Evolutionary conservation across 176 grass and related monocot genomes (phyloP), one percentile per base, ranked within the genome.

Genomic region (Rhynchospora pubera): DNA sequence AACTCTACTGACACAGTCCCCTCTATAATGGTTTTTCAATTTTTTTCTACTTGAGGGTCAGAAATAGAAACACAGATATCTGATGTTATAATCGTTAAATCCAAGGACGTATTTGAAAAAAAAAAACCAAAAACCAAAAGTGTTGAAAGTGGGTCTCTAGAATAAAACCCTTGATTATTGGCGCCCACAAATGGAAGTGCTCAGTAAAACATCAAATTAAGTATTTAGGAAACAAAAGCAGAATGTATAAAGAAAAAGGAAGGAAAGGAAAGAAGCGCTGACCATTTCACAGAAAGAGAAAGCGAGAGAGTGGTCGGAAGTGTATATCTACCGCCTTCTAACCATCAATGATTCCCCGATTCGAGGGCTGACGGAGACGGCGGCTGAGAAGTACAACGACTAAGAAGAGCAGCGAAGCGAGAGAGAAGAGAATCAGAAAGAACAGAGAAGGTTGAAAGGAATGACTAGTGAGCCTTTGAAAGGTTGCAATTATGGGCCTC

Each of bases 291-390:
- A 32, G 2, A 50, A 9, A 16, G 57, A 55, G 7, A 73, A 21
- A 21, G 77, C 42, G 7, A 15, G 64, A 57, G 13, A 56, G 60
- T 30, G 46, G 34, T 7, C 3, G 24, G 79, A 82, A 30, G 60
- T 50, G 43, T 66, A 28, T 16, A 42, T 50, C 32, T 50, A 66
- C 10, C 66, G 22, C 77, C 53, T 79, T 61, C 77, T 57, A 59
- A 79, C 19, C 30, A 79, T 69, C 39, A 83, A 83, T 51, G 14
- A 10, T 15, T 79, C 30, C 28, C 15, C 16, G 51, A 58, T 58
- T 79, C 52, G 55, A 19, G 70, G 52, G 46, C 45, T 46, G 70
- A 74, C 62, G 62, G 26, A 65, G 71, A 57, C 79, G 22, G 79
- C 79, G 79, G 78, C 55, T 14, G 30, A 80, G 57, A 42, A 5